Conservation (phyloP, 2,329 filamentous ascomycete genomes). For the Aspergillus sp. region DNA sequence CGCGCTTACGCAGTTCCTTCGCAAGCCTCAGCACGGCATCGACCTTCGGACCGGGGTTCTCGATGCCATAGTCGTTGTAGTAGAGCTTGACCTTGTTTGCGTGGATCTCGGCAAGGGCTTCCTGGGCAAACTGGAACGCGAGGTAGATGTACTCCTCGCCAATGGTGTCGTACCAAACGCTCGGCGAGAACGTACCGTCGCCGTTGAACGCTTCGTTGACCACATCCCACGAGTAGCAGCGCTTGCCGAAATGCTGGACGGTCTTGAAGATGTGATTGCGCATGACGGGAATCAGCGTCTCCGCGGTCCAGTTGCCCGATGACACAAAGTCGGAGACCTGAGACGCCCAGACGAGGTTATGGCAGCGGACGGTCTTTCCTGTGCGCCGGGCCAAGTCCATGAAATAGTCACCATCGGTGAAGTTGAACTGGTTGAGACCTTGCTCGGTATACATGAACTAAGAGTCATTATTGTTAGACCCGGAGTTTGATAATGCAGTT, state of each 20-base stretch:
- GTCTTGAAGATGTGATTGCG: conserved; percentile 36
- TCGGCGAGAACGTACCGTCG: conserved; percentile 40
- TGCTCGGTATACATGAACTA: conserved; percentile 63
- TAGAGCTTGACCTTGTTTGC: conserved; percentile 32
- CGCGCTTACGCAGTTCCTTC: conserved; percentile 28
- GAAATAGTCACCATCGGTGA: conserved; percentile 52
- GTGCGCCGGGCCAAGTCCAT: conserved; percentile 33
- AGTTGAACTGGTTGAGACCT: conserved; percentile 55
- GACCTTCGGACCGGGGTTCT: conserved; percentile 32
- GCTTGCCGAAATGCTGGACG: conserved; percentile 23
- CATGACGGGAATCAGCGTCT: conserved; percentile 54
- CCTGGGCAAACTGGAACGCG: conserved; percentile 39
- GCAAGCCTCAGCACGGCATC: conserved; percentile 31
- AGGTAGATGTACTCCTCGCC: conserved; percentile 43
- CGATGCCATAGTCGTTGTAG: conserved; percentile 43
- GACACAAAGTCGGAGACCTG: conserved; percentile 49
- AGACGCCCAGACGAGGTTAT: conserved; percentile 51
- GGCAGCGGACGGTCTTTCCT: conserved; percentile 56
- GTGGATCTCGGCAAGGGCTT: conserved; percentile 32
- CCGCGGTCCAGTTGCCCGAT: conserved; percentile 52
- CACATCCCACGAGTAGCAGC: conserved; percentile 32
- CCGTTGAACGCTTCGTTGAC: conserved; percentile 37
- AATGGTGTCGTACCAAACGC: conserved; percentile 41
- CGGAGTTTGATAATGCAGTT: not conserved
- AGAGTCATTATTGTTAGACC: conserved; percentile 12